phyloP scores from a whole-genome alignment of 2,329 filamentous ascomycete species.

The Cylindrodendrum hubeiense region DNA sequence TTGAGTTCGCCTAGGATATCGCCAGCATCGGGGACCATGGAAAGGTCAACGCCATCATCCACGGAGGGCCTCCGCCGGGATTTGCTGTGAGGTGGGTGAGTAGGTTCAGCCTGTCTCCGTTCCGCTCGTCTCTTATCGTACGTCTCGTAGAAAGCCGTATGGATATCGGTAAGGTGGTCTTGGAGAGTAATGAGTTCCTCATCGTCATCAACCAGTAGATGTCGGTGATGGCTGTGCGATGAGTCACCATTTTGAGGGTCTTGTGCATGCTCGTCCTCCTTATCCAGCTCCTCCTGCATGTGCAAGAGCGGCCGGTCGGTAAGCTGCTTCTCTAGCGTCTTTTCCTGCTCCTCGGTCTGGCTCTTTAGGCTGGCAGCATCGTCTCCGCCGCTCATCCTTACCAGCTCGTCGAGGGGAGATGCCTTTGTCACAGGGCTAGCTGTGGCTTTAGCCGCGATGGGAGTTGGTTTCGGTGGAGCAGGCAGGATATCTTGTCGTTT shows the following conservation, averaged over 20 bases:
- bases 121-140: slow-evolving; percentile 72
- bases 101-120: slow-evolving; percentile 50
- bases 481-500: slow-evolving; percentile 73
- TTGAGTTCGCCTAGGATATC: slow-evolving; percentile 88
- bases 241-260: slow-evolving; percentile 41
- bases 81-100: slow-evolving; percentile 51
- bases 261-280: slow-evolving; percentile 68
- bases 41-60: slow-evolving; percentile 59
- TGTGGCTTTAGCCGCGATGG: slow-evolving; percentile 7
- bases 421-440: slow-evolving; percentile 42
- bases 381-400: slow-evolving; percentile 80
- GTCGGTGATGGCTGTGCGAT: slow-evolving; percentile 60
- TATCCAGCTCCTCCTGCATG: slow-evolving; percentile 91
- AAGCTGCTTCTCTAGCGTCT: slow-evolving; percentile 88
- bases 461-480: slow-evolving; percentile 37
- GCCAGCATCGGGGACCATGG: slow-evolving; percentile 84
- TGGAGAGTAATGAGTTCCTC: slow-evolving; percentile 83
- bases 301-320: slow-evolving; percentile 90
- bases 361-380: slow-evolving; percentile 76
- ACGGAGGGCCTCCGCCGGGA: slow-evolving; percentile 46
- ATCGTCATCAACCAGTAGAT: slow-evolving; percentile 90
- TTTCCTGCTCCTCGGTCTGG: slow-evolving; percentile 88
- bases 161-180: slow-evolving; percentile 79
- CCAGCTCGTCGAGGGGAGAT: slow-evolving; percentile 77
- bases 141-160: slow-evolving; percentile 84